phyloP scores from a whole-genome alignment of 176 grass and related monocot species.

The Oryza meridionalis region DNA sequence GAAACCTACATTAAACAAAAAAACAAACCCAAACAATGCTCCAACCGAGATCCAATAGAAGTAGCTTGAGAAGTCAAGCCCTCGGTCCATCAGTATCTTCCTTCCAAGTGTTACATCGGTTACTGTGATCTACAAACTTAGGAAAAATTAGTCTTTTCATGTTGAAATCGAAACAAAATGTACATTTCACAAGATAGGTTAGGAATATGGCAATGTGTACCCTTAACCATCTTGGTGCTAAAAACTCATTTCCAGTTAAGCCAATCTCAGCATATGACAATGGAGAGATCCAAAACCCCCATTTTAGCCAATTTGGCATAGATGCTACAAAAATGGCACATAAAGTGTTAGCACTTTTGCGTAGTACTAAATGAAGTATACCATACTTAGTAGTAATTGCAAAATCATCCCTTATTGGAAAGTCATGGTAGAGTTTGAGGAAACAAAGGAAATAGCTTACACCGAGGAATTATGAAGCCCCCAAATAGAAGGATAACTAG shows the following conservation, averaged over 20 bases:
- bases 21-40: constrained; percentile 62
- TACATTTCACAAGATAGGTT: not conserved
- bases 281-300: constrained; percentile 93
- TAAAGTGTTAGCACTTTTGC: too few species aligned
- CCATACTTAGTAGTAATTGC: too few species aligned
- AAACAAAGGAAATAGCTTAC: constrained; percentile 44
- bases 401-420: too few species aligned
- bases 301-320: constrained; percentile 83
- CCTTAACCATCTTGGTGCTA: constrained; percentile 81
- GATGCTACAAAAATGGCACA: constrained; percentile 35
- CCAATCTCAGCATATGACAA: constrained; percentile 77
- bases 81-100: constrained; percentile 56
- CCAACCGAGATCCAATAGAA: constrained; percentile 83
- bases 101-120: constrained; percentile 55
- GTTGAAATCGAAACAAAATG: too few species aligned
- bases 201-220: constrained; percentile 42
- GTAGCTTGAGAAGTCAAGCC: constrained; percentile 62
- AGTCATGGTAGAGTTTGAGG: not conserved
- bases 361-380: not conserved
- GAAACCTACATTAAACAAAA: constrained; percentile 73
- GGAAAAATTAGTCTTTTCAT: not conserved
- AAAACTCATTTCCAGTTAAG: constrained; percentile 85
- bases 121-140: constrained; percentile 32
- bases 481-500: constrained; percentile 58
- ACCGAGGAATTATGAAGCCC: constrained; percentile 69